phyloP scores from a whole-genome alignment of 176 grass and related monocot genomes.

The Carex kokanica region DNA sequence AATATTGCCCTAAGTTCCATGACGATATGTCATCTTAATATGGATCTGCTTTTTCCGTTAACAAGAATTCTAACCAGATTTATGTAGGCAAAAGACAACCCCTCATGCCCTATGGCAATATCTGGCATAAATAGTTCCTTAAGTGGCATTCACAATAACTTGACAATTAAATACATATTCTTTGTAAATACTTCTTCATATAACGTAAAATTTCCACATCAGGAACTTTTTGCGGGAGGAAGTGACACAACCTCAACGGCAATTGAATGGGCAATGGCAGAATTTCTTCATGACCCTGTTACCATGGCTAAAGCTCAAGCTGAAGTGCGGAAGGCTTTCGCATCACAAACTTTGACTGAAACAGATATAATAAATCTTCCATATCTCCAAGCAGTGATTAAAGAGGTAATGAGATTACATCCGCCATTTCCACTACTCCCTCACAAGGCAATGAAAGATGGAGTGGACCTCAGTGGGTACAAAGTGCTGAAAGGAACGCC shows the following conservation, averaged over 20 bases:
- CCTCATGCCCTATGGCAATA: no score
- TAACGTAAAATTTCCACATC: not conserved
- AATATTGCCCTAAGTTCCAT: no score
- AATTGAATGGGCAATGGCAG: slow-evolving; percentile 61
- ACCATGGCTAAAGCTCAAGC: slow-evolving; percentile 44
- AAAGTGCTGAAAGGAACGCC: slow-evolving; percentile 23
- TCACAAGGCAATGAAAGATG: slow-evolving; percentile 38
- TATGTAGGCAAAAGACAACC: no score
- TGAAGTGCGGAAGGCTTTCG: slow-evolving; percentile 40
- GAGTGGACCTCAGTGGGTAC: slow-evolving; percentile 36
- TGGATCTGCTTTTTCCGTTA: no score
- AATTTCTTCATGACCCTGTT: slow-evolving; percentile 52
- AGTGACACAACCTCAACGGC: slow-evolving; percentile 47
- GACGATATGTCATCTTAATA: no score
- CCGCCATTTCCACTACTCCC: slow-evolving; percentile 45
- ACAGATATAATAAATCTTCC: slow-evolving; percentile 30
- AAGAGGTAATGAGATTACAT: slow-evolving; percentile 60
- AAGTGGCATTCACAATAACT: not conserved
- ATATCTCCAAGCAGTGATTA: slow-evolving; percentile 58
- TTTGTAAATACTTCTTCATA: not conserved
- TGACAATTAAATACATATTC: not conserved
- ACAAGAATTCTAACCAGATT: no score
- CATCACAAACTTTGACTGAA: slow-evolving; percentile 25
- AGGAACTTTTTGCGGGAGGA: slow-evolving; percentile 39
- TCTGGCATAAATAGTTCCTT: not conserved